Evolutionary conservation across 495 filamentous ascomycete species (phyloP).

Genomic region (Schizothecium vesticola): DNA sequence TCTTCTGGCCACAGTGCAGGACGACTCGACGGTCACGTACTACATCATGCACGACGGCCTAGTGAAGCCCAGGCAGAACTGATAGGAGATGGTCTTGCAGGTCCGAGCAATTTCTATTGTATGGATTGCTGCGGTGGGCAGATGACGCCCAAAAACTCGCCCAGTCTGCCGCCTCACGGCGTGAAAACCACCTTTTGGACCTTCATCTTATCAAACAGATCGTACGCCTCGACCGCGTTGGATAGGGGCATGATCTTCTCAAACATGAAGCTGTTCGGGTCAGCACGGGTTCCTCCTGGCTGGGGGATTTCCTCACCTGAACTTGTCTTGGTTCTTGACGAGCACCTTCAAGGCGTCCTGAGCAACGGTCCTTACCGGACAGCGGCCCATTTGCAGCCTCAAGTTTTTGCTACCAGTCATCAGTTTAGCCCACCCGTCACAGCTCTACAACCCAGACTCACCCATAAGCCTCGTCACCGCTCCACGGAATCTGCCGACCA

Average conservation of each 20-base stretch:
- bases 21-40: constrained; percentile 91
- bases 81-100: constrained; percentile 8
- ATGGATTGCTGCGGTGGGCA: background rate
- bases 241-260: constrained; percentile 88
- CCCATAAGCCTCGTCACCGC: constrained; percentile 74
- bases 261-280: constrained; percentile 70
- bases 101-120: background rate
- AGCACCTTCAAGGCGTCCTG: constrained; percentile 70
- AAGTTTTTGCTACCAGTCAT: constrained; percentile 63
- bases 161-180: constrained; percentile 20
- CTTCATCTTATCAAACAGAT: constrained; percentile 88
- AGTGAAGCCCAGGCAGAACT: constrained; percentile 95
- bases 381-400: constrained; percentile 87
- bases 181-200: constrained; percentile 77
- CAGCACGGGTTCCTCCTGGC: constrained; percentile 7
- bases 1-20: constrained; percentile 74
- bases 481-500: constrained; percentile 68
- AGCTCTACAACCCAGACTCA: constrained; percentile 19
- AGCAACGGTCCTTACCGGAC: constrained; percentile 83
- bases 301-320: constrained; percentile 55
- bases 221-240: constrained; percentile 81
- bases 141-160: background rate
- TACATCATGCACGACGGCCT: constrained; percentile 94
- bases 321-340: constrained; percentile 72
- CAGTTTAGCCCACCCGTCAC: constrained; percentile 1